These are phyloP conservation scores for Venturia effusa DNA, from an alignment of 2,329 filamentous ascomycete genomes.

Conservation along the genomic window DNA sequence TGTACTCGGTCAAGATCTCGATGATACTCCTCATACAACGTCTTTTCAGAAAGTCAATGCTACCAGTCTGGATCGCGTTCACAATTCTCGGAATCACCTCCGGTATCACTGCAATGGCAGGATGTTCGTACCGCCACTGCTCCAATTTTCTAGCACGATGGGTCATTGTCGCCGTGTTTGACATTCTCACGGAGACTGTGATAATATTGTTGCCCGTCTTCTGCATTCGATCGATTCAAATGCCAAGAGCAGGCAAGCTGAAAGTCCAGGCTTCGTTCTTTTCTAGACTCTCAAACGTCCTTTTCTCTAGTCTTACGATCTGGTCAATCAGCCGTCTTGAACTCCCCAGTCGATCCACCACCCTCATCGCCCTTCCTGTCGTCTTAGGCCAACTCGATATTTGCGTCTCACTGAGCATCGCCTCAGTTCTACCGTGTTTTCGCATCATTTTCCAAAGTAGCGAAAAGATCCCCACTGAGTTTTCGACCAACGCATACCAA, in stretches of 20 bases:
- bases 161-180: background rate
- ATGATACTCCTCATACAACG: conserved; percentile 9
- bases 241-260: background rate
- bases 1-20: conserved; percentile 8
- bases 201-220: conserved; percentile 8
- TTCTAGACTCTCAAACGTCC: background rate
- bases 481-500: background rate
- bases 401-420: conserved; percentile 4
- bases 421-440: conserved; percentile 9
- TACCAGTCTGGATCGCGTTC: background rate
- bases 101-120: background rate
- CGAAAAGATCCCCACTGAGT: background rate
- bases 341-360: background rate
- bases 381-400: conserved; percentile 8
- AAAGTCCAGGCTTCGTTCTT: conserved; percentile 10
- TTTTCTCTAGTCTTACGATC: conserved; percentile 1
- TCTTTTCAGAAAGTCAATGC: conserved; percentile 1
- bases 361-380: conserved; percentile 1
- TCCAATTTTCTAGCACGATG: background rate
- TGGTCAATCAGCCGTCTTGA: background rate
- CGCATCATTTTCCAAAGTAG: conserved; percentile 10
- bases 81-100: background rate
- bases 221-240: conserved; percentile 9
- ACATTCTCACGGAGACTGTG: conserved; percentile 8
- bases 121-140: conserved; percentile 3